These are phyloP conservation scores for Candida berthetii DNA, from an alignment of 805 yeast species.

Conservation along the genomic window DNA sequence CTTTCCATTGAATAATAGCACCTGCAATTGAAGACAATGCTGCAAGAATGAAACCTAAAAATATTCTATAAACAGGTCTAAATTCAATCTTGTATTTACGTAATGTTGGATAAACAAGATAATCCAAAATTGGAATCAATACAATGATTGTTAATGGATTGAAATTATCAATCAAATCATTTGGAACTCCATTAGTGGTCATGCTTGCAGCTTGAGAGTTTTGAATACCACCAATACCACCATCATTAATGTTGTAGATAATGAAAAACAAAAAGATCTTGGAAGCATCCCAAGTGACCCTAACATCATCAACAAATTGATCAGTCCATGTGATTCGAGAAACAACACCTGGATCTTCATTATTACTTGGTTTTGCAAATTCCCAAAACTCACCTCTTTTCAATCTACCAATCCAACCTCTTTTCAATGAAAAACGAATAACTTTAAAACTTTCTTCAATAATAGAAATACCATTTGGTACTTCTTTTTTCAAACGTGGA, in stretches of 20 bases:
- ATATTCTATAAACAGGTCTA: slow-evolving; percentile 68
- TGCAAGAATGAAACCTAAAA: slow-evolving; percentile 62
- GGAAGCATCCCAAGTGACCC: slow-evolving; percentile 61
- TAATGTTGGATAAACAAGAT: slow-evolving; percentile 47
- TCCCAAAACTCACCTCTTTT: slow-evolving; percentile 39
- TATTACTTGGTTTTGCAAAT: slow-evolving; percentile 51
- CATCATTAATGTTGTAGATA: slow-evolving; percentile 68
- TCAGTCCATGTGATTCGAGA: slow-evolving; percentile 47
- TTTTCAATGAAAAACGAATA: slow-evolving; percentile 30
- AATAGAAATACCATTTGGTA: slow-evolving; percentile 30
- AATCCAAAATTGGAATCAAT: slow-evolving; percentile 70
- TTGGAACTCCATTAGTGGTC: slow-evolving; percentile 74
- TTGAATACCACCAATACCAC: slow-evolving; percentile 44
- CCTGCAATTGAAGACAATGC: slow-evolving; percentile 26
- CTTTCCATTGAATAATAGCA: slow-evolving; percentile 65
- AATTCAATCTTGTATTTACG: slow-evolving; percentile 44
- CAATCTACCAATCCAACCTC: slow-evolving; percentile 37
- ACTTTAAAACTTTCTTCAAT: slow-evolving; percentile 37
- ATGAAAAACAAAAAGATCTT: slow-evolving; percentile 68
- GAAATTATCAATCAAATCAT: slow-evolving; percentile 71
- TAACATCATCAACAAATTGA: slow-evolving; percentile 67
- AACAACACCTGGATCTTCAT: slow-evolving; percentile 17
- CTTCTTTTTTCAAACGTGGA: slow-evolving; percentile 19
- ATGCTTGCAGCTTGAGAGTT: slow-evolving; percentile 58
- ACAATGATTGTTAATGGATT: slow-evolving; percentile 72